Evolutionary conservation across 768 basidiomycete species (phyloP), one percentile per base, ranked within the genome.

Genomic region (Boletellus ananiceps): DNA sequence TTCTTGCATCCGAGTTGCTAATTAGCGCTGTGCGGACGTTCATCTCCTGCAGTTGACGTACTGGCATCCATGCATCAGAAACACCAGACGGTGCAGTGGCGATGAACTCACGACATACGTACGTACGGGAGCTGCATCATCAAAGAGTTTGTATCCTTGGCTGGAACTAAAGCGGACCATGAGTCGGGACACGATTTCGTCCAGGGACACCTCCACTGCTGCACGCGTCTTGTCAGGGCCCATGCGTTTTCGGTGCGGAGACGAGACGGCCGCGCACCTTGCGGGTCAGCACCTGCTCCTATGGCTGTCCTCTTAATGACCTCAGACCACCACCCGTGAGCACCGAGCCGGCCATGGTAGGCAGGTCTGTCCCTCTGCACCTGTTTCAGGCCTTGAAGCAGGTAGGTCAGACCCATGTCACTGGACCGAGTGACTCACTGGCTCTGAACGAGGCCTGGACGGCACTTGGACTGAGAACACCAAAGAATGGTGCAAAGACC

Each of bases 221-320:
- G 51, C 41, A 48, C 45, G 57, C 48, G 49, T 44, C 27, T 43
- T 9, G 51, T 58, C 32, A 47, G 32, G 45, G 15, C 41, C 50
- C 56, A 63, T 50, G 58, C 44, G 62, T 57, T 55, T 52, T 46
- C n/a, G 46, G 60, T 41, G 56, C 44, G 57, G 49, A 54, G 40
- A 38, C 42, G 42, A 46, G 40, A 52, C 19, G 49, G 40, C 25
- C 13, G 39, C 71, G 53, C 51, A 83, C 84, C 76, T 58, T 70
- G 62, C 41, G 76, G 62, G 65, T 84, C 72, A 3, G 82, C 88
- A 1, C 86, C 87, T 37, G 88, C 86, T 4, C 82, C 86, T 2
- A 88, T 65, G 15, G 88, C 88, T 33, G 89, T 91, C 49, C 78
- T 69, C 49, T 71, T 73, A 52, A 92, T 83, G 34, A 92, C 87